A percentile compares a stretch with the other conserved stretches of the same genome.
Conservation (phyloP, 225 moss, liverwort and hornwort species). For the Sphagnum tenellum region DNA sequence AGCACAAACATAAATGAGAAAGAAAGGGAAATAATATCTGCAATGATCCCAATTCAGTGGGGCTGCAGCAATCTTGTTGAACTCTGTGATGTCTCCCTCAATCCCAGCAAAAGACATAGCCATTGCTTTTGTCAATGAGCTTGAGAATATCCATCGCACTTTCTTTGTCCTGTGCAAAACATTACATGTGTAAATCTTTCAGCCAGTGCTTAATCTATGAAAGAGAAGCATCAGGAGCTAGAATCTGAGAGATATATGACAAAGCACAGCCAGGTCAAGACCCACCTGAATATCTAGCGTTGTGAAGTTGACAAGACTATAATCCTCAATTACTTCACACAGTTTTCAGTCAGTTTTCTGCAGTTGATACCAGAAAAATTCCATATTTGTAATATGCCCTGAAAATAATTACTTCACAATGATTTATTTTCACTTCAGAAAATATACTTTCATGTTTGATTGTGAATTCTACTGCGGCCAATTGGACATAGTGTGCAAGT, state of each 20-base stretch:
- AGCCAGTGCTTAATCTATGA: no score
- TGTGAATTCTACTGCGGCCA: no score
- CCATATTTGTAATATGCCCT: no score
- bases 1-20: not conserved
- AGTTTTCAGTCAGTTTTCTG: constrained; percentile 93
- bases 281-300: constrained; percentile 82
- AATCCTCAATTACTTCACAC: constrained; percentile 95
- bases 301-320: constrained; percentile 86
- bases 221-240: no score
- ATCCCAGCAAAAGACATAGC: constrained; percentile 91
- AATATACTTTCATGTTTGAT: no score
- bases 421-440: no score
- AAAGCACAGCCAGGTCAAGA: no score
- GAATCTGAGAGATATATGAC: no score
- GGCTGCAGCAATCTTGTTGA: constrained; percentile 76
- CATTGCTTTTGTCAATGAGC: constrained; percentile 95
- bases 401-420: no score
- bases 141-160: constrained; percentile 90
- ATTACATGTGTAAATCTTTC: no score
- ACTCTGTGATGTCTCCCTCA: constrained; percentile 82
- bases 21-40: constrained; percentile 72
- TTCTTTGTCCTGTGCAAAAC: constrained; percentile 74
- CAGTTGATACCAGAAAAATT: not conserved
- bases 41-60: constrained; percentile 91
- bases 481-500: no score